These are phyloP conservation scores for Phlegmacium glaucopus DNA, from an alignment of 768 basidiomycete species.

Conservation along the genomic window DNA sequence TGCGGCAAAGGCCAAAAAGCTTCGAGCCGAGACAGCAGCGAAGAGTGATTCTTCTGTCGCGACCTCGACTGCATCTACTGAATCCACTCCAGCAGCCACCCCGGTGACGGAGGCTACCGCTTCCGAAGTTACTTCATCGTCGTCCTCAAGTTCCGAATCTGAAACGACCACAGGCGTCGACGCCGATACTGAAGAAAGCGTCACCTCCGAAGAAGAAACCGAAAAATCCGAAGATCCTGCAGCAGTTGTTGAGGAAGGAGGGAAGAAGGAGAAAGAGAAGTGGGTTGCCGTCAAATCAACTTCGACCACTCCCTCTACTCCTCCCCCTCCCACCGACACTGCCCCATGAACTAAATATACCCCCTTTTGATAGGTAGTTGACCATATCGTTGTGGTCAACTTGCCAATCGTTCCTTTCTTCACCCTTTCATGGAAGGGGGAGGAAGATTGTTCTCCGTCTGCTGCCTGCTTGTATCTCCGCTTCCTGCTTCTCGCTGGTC, in stretches of 20 bases:
- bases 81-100: constrained; percentile 27
- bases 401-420: not conserved
- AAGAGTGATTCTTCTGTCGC: constrained; percentile 38
- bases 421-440: not conserved
- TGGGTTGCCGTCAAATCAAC: constrained; percentile 75
- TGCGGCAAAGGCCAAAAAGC: constrained; percentile 26
- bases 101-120: constrained; percentile 17
- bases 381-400: not conserved
- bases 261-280: constrained; percentile 63
- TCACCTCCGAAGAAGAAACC: constrained; percentile 70
- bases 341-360: constrained; percentile 4
- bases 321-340: constrained; percentile 18
- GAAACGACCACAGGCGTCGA: constrained; percentile 62
- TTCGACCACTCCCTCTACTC: constrained; percentile 16
- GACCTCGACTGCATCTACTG: constrained; percentile 30
- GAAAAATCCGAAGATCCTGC: constrained; percentile 34
- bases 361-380: not conserved
- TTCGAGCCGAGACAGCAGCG: constrained; percentile 45
- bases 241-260: constrained; percentile 25
- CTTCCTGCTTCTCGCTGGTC: constrained; percentile 17
- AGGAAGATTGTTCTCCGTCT: constrained; percentile 4
- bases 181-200: constrained; percentile 73
- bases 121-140: constrained; percentile 20
- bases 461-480: constrained; percentile 17
- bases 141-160: constrained; percentile 52